These are phyloP conservation scores for Piper betle DNA, from an alignment of 164 flowering plant species.

Conservation along the genomic window DNA sequence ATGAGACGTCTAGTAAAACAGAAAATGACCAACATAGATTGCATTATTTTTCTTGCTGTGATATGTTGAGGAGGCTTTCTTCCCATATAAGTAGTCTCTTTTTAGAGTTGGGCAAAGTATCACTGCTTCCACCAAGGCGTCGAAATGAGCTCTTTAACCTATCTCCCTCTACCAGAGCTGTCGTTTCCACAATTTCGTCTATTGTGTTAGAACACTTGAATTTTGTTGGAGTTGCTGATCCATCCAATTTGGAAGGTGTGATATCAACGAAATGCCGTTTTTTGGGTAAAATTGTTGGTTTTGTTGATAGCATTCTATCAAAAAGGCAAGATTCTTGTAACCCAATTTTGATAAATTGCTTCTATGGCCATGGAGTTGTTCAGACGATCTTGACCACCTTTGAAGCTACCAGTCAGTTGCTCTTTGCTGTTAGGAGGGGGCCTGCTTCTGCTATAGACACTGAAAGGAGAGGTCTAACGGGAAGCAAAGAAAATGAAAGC, in stretches of 20 bases:
- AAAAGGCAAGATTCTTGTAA: constrained; percentile 84
- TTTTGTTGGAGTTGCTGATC: constrained; percentile 47
- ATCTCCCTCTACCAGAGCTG: constrained; percentile 61
- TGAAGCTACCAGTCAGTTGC: constrained; percentile 90
- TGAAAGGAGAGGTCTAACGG: constrained; percentile 15
- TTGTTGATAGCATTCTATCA: constrained; percentile 59
- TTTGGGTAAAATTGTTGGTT: constrained; percentile 90
- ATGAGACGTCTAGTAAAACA: constrained; percentile 29
- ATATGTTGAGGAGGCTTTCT: constrained; percentile 58
- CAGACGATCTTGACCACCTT: constrained; percentile 83
- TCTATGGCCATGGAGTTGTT: constrained; percentile 86
- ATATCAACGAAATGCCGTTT: constrained; percentile 77
- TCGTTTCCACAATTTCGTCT: constrained; percentile 66
- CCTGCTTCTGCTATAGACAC: constrained; percentile 40
- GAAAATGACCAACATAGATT: constrained; percentile 45
- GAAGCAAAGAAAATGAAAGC: constrained; percentile 39
- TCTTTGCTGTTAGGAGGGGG: constrained; percentile 37
- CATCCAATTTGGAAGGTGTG: constrained; percentile 37
- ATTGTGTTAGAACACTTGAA: constrained; percentile 60
- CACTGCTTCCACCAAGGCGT: constrained; percentile 66
- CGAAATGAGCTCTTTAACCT: constrained; percentile 62
- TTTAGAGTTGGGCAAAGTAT: constrained; percentile 61
- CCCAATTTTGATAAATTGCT: constrained; percentile 66
- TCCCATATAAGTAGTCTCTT: constrained; percentile 48
- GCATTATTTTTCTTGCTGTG: constrained; percentile 48